A percentile compares a stretch with the other conserved stretches of the same genome.
Evolutionary conservation across 2,329 filamentous ascomycete species (phyloP).

Genomic region (Nemania serpens): DNA sequence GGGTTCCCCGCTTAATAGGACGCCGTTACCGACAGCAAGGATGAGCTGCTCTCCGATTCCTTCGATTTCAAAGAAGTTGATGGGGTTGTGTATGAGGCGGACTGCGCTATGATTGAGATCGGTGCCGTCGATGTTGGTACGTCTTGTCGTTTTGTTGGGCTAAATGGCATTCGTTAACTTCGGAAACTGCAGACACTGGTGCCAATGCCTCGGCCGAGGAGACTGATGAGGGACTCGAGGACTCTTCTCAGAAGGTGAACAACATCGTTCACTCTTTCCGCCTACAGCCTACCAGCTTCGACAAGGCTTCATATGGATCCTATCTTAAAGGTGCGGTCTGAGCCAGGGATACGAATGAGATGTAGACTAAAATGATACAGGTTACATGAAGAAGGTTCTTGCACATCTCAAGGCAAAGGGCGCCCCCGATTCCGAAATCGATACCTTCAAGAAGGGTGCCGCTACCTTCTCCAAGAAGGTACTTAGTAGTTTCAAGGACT

Average conservation of each 20-base stretch:
- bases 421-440: slow-evolving; percentile 68
- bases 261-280: slow-evolving; percentile 94
- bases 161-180: slow-evolving; percentile 14
- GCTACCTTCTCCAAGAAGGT: slow-evolving; percentile 77
- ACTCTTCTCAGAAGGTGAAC: slow-evolving; percentile 75
- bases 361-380: slow-evolving; percentile 47
- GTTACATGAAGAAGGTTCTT: slow-evolving; percentile 92
- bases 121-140: slow-evolving; percentile 74
- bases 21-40: slow-evolving; percentile 70
- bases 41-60: slow-evolving; percentile 97
- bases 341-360: background rate
- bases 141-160: slow-evolving; percentile 41
- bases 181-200: slow-evolving; percentile 69
- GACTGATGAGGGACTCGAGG: slow-evolving; percentile 73
- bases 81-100: slow-evolving; percentile 82
- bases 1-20: slow-evolving; percentile 63
- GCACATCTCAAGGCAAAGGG: slow-evolving; percentile 65
- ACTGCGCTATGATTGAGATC: slow-evolving; percentile 88
- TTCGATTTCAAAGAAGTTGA: slow-evolving; percentile 83
- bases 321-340: slow-evolving; percentile 78
- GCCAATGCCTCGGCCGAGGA: slow-evolving; percentile 98
- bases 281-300: slow-evolving; percentile 75
- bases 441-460: slow-evolving; percentile 80
- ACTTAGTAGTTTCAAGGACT: slow-evolving; percentile 88
- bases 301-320: slow-evolving; percentile 83